phyloP scores from a whole-genome alignment of 2,329 filamentous ascomycete genomes.

The Celoporthe dispersa region DNA sequence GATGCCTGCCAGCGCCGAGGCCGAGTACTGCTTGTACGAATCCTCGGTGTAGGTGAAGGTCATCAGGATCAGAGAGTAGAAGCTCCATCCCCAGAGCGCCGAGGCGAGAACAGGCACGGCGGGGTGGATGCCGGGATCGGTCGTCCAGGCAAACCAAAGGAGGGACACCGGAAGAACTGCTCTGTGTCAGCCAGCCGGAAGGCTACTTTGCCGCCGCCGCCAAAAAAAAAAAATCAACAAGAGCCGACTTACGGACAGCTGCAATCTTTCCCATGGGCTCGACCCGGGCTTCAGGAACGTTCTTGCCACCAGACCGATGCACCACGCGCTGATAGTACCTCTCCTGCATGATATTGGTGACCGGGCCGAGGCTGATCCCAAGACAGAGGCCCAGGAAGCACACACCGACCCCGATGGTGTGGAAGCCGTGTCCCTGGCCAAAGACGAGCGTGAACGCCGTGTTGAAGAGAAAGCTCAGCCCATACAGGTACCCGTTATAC shows the following conservation, averaged over 20 bases:
- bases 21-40: slow-evolving; percentile 48
- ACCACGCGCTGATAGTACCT: slow-evolving; percentile 44
- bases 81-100: slow-evolving; percentile 53
- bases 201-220: neutral
- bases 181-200: neutral
- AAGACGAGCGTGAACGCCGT: slow-evolving; percentile 54
- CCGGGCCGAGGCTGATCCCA: slow-evolving; percentile 40
- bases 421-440: slow-evolving; percentile 47
- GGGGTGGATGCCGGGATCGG: slow-evolving; percentile 39
- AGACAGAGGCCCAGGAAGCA: slow-evolving; percentile 42
- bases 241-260: slow-evolving; percentile 38
- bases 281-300: slow-evolving; percentile 48
- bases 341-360: slow-evolving; percentile 51
- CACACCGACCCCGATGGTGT: slow-evolving; percentile 44
- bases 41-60: slow-evolving; percentile 54
- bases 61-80: slow-evolving; percentile 55
- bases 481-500: slow-evolving; percentile 55
- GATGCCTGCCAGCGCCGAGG: slow-evolving; percentile 47
- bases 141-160: slow-evolving; percentile 45
- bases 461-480: slow-evolving; percentile 54
- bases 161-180: slow-evolving; percentile 38
- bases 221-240: too few species aligned
- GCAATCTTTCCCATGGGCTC: slow-evolving; percentile 44
- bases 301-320: slow-evolving; percentile 37
- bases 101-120: slow-evolving; percentile 54